phyloP scores from a whole-genome alignment of 768 basidiomycete genomes.

The Coprinopsis cinerea region DNA sequence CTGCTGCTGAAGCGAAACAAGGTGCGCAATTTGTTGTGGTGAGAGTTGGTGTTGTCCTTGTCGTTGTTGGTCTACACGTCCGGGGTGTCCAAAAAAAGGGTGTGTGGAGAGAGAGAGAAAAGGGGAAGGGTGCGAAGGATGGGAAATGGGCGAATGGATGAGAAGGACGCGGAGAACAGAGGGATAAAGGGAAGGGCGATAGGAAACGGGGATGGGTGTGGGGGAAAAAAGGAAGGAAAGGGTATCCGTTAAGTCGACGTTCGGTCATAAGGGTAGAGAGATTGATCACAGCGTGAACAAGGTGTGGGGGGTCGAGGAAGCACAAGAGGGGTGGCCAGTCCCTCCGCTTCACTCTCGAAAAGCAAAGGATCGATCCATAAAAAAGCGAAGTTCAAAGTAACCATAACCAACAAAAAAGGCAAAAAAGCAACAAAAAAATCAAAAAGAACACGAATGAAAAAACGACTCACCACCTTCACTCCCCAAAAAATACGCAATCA shows the following conservation, averaged over 20 bases:
- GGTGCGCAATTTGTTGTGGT: neutral
- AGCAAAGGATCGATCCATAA: neutral
- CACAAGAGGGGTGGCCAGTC: constrained; percentile 3
- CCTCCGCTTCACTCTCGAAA: neutral
- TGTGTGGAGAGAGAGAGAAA: too few relatives aligned
- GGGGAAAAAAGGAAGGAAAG: too few relatives aligned
- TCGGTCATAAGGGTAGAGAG: too few relatives aligned
- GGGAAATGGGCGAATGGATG: too few relatives aligned
- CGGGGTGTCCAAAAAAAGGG: too few relatives aligned
- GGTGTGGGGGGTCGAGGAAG: neutral
- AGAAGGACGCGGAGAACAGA: too few relatives aligned
- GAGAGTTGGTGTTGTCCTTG: neutral
- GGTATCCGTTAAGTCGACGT: too few relatives aligned
- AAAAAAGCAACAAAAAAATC: neutral
- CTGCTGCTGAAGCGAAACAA: neutral
- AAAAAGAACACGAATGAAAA: constrained; percentile 5
- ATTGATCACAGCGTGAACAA: too few relatives aligned
- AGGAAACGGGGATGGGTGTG: too few relatives aligned
- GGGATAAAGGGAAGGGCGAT: too few relatives aligned
- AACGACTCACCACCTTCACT: constrained; percentile 45
- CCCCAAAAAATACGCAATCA: constrained; percentile 78
- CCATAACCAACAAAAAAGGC: neutral
- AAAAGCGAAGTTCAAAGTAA: neutral
- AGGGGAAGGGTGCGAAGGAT: too few relatives aligned
- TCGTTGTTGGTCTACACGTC: too few relatives aligned